Evolutionary conservation across 768 basidiomycete species (phyloP), one percentile per base, ranked within the genome.

Genomic region (Calocybe cyanea): DNA sequence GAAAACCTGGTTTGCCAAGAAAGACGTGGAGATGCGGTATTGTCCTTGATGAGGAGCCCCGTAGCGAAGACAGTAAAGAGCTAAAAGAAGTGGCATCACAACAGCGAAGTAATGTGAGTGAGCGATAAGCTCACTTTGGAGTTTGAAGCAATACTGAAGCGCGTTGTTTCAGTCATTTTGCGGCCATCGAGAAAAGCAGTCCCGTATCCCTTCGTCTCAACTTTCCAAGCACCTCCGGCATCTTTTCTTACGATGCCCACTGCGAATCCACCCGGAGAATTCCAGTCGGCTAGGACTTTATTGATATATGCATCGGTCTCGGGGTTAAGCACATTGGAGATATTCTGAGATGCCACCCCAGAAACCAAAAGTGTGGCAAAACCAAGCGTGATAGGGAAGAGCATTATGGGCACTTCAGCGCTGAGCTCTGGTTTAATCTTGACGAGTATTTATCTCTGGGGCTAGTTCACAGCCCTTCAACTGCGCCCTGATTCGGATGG

Each of bases 141-240:
- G 43, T 61, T 62, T 21, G 63, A 64, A 0, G 52, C 61, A 24
- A 64, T 64, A 23, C 35, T 23, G 39, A 59, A 59, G n/a, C 54
- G 47, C 4, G 60, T 62, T 20, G 58, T 52, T 25, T 52, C 46
- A 13, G 56, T 58, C 37, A 58, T 53, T 33, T 52, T 28, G 24
- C 46, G 51, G 2, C 57, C 57, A 38, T 56, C 52, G 3, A 36
- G 30, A 6, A 47, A 46, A 3, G 63, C 60, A 11, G 25, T 45
- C 6, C 63, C 63, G 36, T 61, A 63, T 3, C 61, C 61, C 49
- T 62, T 60, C 4, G 55, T 59, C 41, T 63, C 61, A 23, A 59
- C 48, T 10, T 51, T 51, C 60, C 60, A 64, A 10, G 46, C 49
- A 11, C 57, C 56, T 10, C 52, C 47, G 8, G 44, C 51, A 18